Evolutionary conservation across 23 red algal species (phyloP).

Genomic region (Gracilariopsis chorda): DNA sequence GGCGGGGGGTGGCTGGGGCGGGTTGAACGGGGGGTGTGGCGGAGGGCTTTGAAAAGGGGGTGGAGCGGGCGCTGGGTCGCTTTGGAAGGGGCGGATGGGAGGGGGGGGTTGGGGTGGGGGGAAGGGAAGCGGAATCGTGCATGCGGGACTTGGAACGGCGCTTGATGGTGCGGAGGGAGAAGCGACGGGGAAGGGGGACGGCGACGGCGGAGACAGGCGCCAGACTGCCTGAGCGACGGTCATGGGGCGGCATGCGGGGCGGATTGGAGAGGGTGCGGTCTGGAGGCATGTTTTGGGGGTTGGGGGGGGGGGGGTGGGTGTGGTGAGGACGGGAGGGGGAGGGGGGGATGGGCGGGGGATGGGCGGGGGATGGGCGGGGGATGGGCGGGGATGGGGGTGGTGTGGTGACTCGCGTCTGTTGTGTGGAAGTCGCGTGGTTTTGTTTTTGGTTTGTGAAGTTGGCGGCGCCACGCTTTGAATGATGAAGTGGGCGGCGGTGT

Average conservation of each 20-base stretch:
- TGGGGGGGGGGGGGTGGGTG: neutral
- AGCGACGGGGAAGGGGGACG: slow-evolving; percentile 47
- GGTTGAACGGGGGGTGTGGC: neutral
- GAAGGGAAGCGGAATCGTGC: slow-evolving; percentile 13
- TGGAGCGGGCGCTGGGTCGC: neutral
- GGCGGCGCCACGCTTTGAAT: no score
- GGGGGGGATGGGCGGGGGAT: neutral
- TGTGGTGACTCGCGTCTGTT: no score
- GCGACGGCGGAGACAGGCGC: slow-evolving; percentile 1
- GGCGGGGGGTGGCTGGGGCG: slow-evolving; percentile 16
- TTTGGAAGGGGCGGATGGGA: slow-evolving; percentile 7
- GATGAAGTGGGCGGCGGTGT: no score
- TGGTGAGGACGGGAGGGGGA: neutral
- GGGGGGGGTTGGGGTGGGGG: neutral
- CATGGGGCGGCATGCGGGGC: slow-evolving; percentile 9
- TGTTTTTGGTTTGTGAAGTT: no score
- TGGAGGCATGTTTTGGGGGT: neutral
- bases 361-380: neutral
- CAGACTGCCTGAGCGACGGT: slow-evolving; percentile 17
- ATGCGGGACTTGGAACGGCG: slow-evolving; percentile 52
- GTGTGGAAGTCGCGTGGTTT: no score
- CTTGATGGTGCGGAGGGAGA: slow-evolving; percentile 62
- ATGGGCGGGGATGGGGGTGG: neutral
- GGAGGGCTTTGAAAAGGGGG: neutral
- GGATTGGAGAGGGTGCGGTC: neutral